Evolutionary conservation across 2,329 filamentous ascomycete genomes (phyloP).

Genomic region (Cladosporium velox): DNA sequence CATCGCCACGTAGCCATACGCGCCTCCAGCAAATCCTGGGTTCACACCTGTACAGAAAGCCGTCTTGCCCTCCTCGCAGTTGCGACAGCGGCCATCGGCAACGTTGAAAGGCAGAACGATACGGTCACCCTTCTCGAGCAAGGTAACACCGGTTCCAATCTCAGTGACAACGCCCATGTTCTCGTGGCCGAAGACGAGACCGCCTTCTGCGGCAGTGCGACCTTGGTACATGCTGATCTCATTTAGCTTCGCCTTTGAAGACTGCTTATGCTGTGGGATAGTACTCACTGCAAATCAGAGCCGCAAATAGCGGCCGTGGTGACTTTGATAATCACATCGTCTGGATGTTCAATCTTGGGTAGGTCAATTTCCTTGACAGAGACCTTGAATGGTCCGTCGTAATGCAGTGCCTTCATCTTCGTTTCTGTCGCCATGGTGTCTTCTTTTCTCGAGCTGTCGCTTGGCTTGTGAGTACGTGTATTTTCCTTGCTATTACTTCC

Average conservation of each 20-base stretch:
- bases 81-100: slow-evolving; percentile 63
- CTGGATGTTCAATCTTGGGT: slow-evolving; percentile 63
- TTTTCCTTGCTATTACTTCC: background rate
- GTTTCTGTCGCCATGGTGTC: slow-evolving; percentile 22
- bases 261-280: slow-evolving; percentile 37
- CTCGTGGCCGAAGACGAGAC: slow-evolving; percentile 63
- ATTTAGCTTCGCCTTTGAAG: slow-evolving; percentile 31
- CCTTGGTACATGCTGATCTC: slow-evolving; percentile 63
- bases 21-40: slow-evolving; percentile 61
- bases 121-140: slow-evolving; percentile 63
- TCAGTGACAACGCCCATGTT: slow-evolving; percentile 50
- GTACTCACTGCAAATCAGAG: slow-evolving; percentile 54
- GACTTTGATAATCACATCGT: slow-evolving; percentile 66
- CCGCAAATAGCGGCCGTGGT: slow-evolving; percentile 57
- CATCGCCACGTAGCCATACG: slow-evolving; percentile 59
- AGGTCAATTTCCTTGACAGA: slow-evolving; percentile 61
- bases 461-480: background rate
- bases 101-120: slow-evolving; percentile 69
- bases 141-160: slow-evolving; percentile 59
- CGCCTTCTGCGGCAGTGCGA: slow-evolving; percentile 61
- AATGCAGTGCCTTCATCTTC: slow-evolving; percentile 64
- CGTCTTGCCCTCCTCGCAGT: slow-evolving; percentile 65
- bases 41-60: slow-evolving; percentile 65
- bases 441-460: background rate
- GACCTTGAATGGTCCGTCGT: slow-evolving; percentile 63